Percentiles rank a stretch among this genome's conserved stretches.
phyloP scores from a whole-genome alignment of 495 filamentous ascomycete species.

The Amniculicola lignicola region DNA sequence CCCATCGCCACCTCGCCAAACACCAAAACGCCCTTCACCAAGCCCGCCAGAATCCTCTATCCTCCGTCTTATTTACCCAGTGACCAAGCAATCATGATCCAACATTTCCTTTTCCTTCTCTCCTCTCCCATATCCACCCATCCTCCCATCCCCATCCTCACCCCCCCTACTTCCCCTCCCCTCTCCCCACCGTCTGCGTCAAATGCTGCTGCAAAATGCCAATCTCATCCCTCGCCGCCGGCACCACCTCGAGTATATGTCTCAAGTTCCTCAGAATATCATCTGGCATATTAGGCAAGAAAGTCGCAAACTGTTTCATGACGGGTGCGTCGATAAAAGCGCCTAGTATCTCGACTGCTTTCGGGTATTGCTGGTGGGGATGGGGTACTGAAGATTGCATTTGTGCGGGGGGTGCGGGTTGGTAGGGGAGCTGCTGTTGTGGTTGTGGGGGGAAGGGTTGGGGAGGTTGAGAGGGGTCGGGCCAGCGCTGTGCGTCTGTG shows the following conservation, averaged over 20 bases:
- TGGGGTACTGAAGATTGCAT: no score
- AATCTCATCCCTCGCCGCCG: conserved; percentile 33
- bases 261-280: conserved; percentile 35
- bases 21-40: no score
- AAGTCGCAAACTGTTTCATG: conserved; percentile 26
- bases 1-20: no score
- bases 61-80: no score
- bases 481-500: conserved; percentile 14
- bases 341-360: conserved; percentile 33
- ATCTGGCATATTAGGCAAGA: conserved; percentile 25
- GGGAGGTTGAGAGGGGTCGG: background rate
- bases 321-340: conserved; percentile 33
- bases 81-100: no score
- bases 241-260: conserved; percentile 35
- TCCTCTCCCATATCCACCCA: no score
- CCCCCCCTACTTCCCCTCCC: no score
- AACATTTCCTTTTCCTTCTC: no score
- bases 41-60: no score
- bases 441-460: conserved; percentile 6
- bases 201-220: conserved; percentile 25
- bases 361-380: conserved; percentile 18
- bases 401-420: no score
- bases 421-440: no score
- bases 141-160: no score
- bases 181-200: conserved; percentile 7